Percentiles rank a stretch among this genome's conserved stretches.
Evolutionary conservation across 2,329 filamentous ascomycete genomes (phyloP).

Genomic region (Metarhizium humberi): DNA sequence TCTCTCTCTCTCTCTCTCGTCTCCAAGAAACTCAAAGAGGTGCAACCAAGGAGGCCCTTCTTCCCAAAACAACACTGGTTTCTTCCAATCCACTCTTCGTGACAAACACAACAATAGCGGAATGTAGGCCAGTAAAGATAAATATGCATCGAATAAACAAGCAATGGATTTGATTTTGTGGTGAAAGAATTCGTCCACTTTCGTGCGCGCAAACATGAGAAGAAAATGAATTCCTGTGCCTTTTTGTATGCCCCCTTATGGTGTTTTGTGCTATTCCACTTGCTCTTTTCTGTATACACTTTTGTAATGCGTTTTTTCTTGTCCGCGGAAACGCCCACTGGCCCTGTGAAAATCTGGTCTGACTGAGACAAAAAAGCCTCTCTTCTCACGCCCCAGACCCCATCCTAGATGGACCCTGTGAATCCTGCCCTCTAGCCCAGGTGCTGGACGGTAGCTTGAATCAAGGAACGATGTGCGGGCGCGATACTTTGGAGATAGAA

Average conservation of each 20-base stretch:
- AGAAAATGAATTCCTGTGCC: background rate
- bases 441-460: background rate
- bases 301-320: background rate
- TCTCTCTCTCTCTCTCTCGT: background rate
- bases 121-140: background rate
- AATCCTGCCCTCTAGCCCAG: background rate
- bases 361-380: background rate
- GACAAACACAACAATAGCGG: background rate
- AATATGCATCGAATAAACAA: conserved; percentile 2
- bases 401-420: background rate
- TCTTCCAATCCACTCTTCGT: background rate
- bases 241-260: conserved; percentile 3
- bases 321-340: background rate
- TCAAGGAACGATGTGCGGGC: background rate
- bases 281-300: background rate
- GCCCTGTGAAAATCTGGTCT: background rate
- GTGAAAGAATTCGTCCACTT: background rate
- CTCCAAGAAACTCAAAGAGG: background rate
- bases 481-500: background rate
- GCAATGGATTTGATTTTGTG: background rate
- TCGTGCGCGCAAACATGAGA: background rate
- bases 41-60: background rate
- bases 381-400: background rate
- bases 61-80: background rate
- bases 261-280: background rate